phyloP scores from a whole-genome alignment of 2,329 filamentous ascomycete species.

The Colletotrichum musicola region DNA sequence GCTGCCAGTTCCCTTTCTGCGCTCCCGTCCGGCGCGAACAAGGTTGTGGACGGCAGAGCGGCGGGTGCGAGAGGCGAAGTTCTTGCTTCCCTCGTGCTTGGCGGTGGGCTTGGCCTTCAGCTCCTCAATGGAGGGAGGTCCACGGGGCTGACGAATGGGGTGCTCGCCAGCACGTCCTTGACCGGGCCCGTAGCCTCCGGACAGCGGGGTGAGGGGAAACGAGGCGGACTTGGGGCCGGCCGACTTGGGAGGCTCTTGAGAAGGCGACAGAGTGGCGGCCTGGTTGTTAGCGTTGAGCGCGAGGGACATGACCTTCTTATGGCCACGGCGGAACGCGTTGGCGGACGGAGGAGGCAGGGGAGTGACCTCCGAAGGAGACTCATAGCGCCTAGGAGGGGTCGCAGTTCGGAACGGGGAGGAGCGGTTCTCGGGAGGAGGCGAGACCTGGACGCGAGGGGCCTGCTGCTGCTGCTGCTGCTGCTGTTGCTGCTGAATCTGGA shows the following conservation, averaged over 20 bases:
- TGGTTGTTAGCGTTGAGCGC: constrained; percentile 65
- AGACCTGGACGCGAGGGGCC: constrained; percentile 83
- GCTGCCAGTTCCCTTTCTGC: constrained; percentile 81
- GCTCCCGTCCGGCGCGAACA: constrained; percentile 88
- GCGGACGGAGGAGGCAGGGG: constrained; percentile 89
- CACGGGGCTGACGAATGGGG: constrained; percentile 90
- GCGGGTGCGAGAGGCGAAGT: constrained; percentile 93
- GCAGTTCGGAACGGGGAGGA: constrained; percentile 69
- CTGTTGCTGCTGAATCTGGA: constrained; percentile 49
- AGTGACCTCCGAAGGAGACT: constrained; percentile 74
- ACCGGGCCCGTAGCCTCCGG: constrained; percentile 90
- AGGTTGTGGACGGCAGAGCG: constrained; percentile 93
- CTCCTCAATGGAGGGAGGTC: constrained; percentile 92
- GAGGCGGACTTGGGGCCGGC: constrained; percentile 82
- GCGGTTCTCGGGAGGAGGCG: constrained; percentile 77
- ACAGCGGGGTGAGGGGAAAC: constrained; percentile 84
- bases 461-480: constrained; percentile 62
- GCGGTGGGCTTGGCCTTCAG: constrained; percentile 89
- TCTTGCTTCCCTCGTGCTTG: constrained; percentile 96
- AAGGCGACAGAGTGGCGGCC: constrained; percentile 58
- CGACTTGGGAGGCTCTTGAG: constrained; percentile 64
- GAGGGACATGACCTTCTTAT: constrained; percentile 89
- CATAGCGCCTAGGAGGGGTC: constrained; percentile 74
- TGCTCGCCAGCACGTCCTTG: constrained; percentile 95
- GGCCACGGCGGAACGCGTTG: constrained; percentile 91